These are phyloP conservation scores for Ampelomyces quisqualis DNA, from an alignment of 2,329 filamentous ascomycete species.

Conservation along the genomic window DNA sequence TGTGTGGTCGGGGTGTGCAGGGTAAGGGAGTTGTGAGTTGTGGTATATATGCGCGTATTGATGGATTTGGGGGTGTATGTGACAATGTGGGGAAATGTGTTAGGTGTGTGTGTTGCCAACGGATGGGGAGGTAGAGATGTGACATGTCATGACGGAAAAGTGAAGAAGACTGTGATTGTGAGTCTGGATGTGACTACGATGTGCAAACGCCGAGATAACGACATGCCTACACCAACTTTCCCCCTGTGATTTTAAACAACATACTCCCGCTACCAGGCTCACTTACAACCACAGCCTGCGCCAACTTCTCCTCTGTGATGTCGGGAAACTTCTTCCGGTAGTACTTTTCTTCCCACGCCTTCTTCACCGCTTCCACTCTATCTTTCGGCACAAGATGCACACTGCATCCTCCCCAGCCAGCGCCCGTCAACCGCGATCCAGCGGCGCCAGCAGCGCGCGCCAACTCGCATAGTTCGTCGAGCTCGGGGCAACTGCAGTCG, in stretches of 20 bases:
- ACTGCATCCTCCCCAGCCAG: slow-evolving; percentile 94
- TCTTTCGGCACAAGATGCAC: slow-evolving; percentile 88
- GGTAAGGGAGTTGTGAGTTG: too few relatives aligned
- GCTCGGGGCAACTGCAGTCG: slow-evolving; percentile 87
- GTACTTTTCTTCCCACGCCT: slow-evolving; percentile 78
- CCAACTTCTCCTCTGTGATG: slow-evolving; percentile 70
- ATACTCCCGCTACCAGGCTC: slow-evolving; percentile 73
- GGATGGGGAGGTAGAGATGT: too few relatives aligned
- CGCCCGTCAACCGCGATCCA: slow-evolving; percentile 84
- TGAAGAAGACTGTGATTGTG: not conserved
- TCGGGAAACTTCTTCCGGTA: slow-evolving; percentile 71
- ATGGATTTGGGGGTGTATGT: too few relatives aligned
- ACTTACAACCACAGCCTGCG: slow-evolving; percentile 82
- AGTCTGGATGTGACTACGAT: not conserved
- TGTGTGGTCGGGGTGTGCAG: too few relatives aligned
- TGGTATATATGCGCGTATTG: too few relatives aligned
- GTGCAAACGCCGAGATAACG: not conserved
- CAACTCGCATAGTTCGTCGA: slow-evolving; percentile 84
- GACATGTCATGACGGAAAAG: too few relatives aligned
- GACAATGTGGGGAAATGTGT: too few relatives aligned
- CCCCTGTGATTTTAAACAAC: slow-evolving; percentile 38
- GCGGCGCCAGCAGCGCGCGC: slow-evolving; percentile 76
- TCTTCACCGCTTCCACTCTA: slow-evolving; percentile 75
- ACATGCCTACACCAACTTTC: slow-evolving; percentile 27
- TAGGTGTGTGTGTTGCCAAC: too few relatives aligned